Evolutionary conservation across 2,329 filamentous ascomycete genomes (phyloP).

Genomic region (Scedosporium boydii): DNA sequence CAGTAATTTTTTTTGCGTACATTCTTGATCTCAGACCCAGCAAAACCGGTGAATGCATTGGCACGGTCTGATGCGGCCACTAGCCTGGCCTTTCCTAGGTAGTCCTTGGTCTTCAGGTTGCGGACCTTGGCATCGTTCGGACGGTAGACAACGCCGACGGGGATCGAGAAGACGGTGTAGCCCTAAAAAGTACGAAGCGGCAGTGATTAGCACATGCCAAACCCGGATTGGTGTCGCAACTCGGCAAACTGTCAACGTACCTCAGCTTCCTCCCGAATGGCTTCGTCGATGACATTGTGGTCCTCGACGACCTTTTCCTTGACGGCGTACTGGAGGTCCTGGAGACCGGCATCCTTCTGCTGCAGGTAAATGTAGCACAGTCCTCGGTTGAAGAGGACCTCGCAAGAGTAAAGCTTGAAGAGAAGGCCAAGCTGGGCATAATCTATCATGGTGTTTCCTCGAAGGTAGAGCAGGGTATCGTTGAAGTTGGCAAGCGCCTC

Average conservation of each 20-base stretch:
- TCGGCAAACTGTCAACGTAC: conserved; percentile 34
- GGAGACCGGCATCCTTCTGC: conserved; percentile 81
- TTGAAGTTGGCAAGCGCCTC: conserved; percentile 98
- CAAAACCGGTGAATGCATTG: conserved; percentile 75
- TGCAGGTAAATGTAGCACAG: conserved; percentile 96
- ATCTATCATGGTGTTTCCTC: conserved; percentile 95
- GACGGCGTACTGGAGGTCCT: conserved; percentile 80
- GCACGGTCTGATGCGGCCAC: conserved; percentile 77
- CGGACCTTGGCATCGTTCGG: conserved; percentile 97
- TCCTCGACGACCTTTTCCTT: conserved; percentile 96
- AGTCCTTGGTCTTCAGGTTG: conserved; percentile 96
- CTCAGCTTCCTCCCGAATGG: conserved; percentile 86
- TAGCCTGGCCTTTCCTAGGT: conserved; percentile 88
- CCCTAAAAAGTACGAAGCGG: conserved; percentile 44
- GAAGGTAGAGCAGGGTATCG: conserved; percentile 86
- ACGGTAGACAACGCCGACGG: conserved; percentile 87
- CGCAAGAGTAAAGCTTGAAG: conserved; percentile 95
- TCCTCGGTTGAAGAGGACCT: conserved; percentile 94
- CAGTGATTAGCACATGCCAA: neutral
- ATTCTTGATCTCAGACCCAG: conserved; percentile 70
- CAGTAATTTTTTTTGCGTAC: conserved; percentile 27
- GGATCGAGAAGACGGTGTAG: conserved; percentile 97
- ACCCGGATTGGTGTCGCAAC: neutral
- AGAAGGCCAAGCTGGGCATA: conserved; percentile 92
- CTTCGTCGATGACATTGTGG: conserved; percentile 96